phyloP scores from a whole-genome alignment of 2,329 filamentous ascomycete genomes.

The Aspergillus novofumigatus region DNA sequence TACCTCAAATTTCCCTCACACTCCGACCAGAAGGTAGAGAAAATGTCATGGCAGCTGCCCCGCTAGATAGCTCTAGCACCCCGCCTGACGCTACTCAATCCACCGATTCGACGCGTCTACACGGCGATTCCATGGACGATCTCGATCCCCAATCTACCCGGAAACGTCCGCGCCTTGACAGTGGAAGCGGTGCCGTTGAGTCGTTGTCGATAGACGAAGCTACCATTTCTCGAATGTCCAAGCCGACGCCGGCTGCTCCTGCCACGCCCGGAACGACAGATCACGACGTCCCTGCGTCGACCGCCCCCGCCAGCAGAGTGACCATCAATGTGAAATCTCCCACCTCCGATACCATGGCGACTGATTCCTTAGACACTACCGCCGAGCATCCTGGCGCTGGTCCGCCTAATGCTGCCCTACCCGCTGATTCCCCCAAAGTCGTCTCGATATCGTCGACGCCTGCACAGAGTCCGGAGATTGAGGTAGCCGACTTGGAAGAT shows the following conservation, averaged over 20 bases:
- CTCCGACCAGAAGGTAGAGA: conserved; percentile 14
- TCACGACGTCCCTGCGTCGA: conserved; percentile 25
- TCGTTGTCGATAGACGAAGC: conserved; percentile 29
- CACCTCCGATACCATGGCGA: conserved; percentile 16
- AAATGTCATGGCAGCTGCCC: conserved; percentile 46
- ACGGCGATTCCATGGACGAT: conserved; percentile 40
- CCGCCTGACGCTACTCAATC: conserved; percentile 31
- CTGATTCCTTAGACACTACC: conserved; percentile 9
- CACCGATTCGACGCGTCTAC: conserved; percentile 26
- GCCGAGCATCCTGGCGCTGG: conserved; percentile 12
- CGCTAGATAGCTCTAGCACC: conserved; percentile 44
- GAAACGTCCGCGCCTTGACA: conserved; percentile 47
- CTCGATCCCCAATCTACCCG: conserved; percentile 35
- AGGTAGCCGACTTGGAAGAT: conserved; percentile 48
- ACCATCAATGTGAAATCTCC: conserved; percentile 47
- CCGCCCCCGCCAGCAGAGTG: conserved; percentile 41
- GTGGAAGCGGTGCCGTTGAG: conserved; percentile 36
- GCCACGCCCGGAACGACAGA: conserved; percentile 16
- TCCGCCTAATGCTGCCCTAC: conserved; percentile 9
- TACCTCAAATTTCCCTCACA: not conserved
- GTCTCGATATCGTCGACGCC: conserved; percentile 44
- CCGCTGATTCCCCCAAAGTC: conserved; percentile 21
- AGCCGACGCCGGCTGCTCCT: conserved; percentile 24
- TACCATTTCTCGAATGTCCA: conserved; percentile 12
- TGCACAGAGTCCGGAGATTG: conserved; percentile 44